Percentiles rank a stretch among this genome's conserved stretches.
phyloP scores from a whole-genome alignment of 805 yeast species.

The Candida berthetii region DNA sequence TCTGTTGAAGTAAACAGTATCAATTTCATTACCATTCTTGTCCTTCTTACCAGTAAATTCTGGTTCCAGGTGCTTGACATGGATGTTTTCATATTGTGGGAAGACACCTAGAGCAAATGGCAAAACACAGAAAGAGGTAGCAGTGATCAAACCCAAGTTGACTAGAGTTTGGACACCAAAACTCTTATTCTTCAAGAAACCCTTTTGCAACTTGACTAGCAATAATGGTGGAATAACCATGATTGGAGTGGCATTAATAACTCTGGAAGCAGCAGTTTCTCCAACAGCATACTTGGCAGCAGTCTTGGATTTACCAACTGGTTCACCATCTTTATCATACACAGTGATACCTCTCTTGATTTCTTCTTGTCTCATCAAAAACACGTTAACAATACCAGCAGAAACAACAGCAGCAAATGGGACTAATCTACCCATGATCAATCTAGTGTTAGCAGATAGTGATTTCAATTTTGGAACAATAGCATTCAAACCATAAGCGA shows the following conservation, averaged over 20 bases:
- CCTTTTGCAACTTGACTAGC: conserved; percentile 70
- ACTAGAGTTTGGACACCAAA: conserved; percentile 58
- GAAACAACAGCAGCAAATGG: conserved; percentile 99
- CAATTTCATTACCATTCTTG: conserved; percentile 49
- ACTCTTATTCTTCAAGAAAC: conserved; percentile 63
- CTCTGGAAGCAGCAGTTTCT: conserved; percentile 93
- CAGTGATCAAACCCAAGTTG: conserved; percentile 82
- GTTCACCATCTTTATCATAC: conserved; percentile 56
- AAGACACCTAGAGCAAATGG: conserved; percentile 95
- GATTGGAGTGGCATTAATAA: conserved; percentile 93
- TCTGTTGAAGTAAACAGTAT: conserved; percentile 78
- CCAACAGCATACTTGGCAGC: conserved; percentile 95
- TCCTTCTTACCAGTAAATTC: conserved; percentile 57
- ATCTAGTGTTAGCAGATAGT: conserved; percentile 61
- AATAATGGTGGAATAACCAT: conserved; percentile 95
- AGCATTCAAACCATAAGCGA: conserved; percentile 88
- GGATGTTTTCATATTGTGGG: conserved; percentile 77
- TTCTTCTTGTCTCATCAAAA: conserved; percentile 94
- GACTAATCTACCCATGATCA: conserved; percentile 77
- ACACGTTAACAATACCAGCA: conserved; percentile 96
- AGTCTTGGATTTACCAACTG: conserved; percentile 66
- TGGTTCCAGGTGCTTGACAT: conserved; percentile 55
- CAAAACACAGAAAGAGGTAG: conserved; percentile 78
- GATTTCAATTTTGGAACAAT: conserved; percentile 79
- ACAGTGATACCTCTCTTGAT: conserved; percentile 79